Evolutionary conservation across 805 yeast species (phyloP).

Genomic region (Teunomyces panamensis): DNA sequence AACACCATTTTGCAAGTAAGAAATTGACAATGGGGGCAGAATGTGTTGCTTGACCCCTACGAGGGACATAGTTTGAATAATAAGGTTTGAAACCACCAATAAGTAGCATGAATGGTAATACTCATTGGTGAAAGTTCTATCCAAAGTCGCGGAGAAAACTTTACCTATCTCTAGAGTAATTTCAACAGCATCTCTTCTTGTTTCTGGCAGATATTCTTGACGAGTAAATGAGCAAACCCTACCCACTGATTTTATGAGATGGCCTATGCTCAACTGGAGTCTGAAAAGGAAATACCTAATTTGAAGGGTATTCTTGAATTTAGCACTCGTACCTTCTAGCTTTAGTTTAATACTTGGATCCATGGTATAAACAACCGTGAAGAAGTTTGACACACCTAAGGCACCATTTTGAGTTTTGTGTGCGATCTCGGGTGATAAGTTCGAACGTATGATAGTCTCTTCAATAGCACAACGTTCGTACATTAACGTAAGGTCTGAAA

Average conservation of each 20-base stretch:
- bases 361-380: constrained; percentile 32
- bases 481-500: constrained; percentile 33
- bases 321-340: constrained; percentile 50
- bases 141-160: constrained; percentile 25
- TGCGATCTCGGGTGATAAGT: constrained; percentile 47
- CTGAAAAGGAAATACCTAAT: constrained; percentile 50
- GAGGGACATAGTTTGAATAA: constrained; percentile 26
- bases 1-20: constrained; percentile 54
- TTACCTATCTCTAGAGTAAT: constrained; percentile 34
- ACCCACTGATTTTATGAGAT: constrained; percentile 42
- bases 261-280: constrained; percentile 44
- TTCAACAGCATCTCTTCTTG: constrained; percentile 39
- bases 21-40: constrained; percentile 41
- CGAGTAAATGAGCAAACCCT: constrained; percentile 47
- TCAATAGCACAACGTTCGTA: constrained; percentile 53
- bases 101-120: constrained; percentile 23
- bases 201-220: constrained; percentile 35
- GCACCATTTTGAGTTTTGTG: constrained; percentile 32
- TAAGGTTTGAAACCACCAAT: constrained; percentile 35
- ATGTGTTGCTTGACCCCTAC: constrained; percentile 22
- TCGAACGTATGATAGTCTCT: constrained; percentile 50
- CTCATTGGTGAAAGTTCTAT: constrained; percentile 15
- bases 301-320: constrained; percentile 60
- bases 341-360: constrained; percentile 38
- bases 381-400: not conserved